These are phyloP conservation scores for Chrysoporthe cubensis DNA, from an alignment of 2,329 filamentous ascomycete genomes.

Conservation along the genomic window DNA sequence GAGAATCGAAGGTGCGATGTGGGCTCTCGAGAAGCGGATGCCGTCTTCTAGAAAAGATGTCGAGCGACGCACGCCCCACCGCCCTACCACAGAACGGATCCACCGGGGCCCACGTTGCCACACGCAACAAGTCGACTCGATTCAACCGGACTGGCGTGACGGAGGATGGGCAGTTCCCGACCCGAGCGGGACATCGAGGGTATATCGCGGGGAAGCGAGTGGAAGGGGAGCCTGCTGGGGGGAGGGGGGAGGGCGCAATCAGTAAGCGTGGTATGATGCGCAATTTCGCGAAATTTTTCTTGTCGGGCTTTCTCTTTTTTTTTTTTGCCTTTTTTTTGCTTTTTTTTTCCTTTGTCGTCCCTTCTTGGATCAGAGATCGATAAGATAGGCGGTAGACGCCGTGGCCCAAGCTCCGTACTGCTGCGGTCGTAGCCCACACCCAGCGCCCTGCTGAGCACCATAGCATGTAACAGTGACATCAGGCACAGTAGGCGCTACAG, in stretches of 20 bases:
- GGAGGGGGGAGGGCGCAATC: background rate
- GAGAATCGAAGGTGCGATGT: background rate
- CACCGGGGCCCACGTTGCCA: slow-evolving; percentile 4
- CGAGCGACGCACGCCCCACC: background rate
- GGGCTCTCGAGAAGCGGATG: background rate
- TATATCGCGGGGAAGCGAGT: background rate
- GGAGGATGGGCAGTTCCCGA: slow-evolving; percentile 16
- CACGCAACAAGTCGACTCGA: slow-evolving; percentile 6
- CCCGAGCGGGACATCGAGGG: slow-evolving; percentile 11
- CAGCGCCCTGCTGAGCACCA: background rate
- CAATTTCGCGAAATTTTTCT: slow-evolving; percentile 2
- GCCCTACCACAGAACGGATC: background rate
- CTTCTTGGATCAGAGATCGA: slow-evolving; percentile 1
- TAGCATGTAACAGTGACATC: background rate
- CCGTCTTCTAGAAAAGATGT: slow-evolving; percentile 25
- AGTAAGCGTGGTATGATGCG: slow-evolving; percentile 3
- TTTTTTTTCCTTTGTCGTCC: background rate
- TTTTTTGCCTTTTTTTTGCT: background rate
- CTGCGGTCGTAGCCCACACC: background rate
- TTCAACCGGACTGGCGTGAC: slow-evolving; percentile 11
- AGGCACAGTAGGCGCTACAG: too few species aligned
- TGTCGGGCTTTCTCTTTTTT: background rate
- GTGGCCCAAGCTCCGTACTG: background rate
- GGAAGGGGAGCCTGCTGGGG: background rate
- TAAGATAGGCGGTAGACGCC: background rate